Conservation (phyloP, 1,284 basidiomycete genomes). For the Leccinum pachyderme region DNA sequence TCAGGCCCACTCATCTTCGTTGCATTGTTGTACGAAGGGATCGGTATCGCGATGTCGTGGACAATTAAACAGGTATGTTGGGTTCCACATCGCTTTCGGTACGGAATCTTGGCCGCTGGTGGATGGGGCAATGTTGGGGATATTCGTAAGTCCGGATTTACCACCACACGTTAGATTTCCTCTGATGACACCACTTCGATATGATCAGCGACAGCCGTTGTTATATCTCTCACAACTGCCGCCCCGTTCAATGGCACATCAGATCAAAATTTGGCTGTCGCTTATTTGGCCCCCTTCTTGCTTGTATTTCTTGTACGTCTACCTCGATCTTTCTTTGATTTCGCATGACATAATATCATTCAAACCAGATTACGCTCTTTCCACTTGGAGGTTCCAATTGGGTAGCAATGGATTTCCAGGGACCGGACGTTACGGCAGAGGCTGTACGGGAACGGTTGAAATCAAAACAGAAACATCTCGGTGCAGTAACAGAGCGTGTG, state of each 20-base stretch:
- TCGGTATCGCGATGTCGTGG: constrained; percentile 57
- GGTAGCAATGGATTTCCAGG: constrained; percentile 58
- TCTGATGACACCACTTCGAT: not conserved
- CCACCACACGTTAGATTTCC: not conserved
- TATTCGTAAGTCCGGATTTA: constrained; percentile 53
- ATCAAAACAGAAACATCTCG: constrained; percentile 28
- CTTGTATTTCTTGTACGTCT: constrained; percentile 44
- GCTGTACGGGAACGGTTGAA: constrained; percentile 45
- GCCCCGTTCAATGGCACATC: constrained; percentile 51
- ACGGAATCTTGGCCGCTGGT: constrained; percentile 64
- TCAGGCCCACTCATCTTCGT: constrained; percentile 56
- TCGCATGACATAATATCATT: not conserved
- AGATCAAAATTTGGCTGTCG: constrained; percentile 59
- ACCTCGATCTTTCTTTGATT: not conserved
- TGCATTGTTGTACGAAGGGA: constrained; percentile 49
- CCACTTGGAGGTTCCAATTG: constrained; percentile 53
- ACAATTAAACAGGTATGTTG: constrained; percentile 66
- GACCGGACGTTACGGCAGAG: constrained; percentile 58
- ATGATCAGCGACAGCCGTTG: constrained; percentile 58
- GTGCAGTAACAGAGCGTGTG: constrained; percentile 13
- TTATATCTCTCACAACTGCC: constrained; percentile 52
- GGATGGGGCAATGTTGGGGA: constrained; percentile 66
- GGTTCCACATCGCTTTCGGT: constrained; percentile 75
- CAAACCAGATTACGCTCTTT: constrained; percentile 58
- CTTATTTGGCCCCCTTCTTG: constrained; percentile 53